Evolutionary conservation across 345 rosid species (phyloP).

Genomic region (Eucalyptus victrix): DNA sequence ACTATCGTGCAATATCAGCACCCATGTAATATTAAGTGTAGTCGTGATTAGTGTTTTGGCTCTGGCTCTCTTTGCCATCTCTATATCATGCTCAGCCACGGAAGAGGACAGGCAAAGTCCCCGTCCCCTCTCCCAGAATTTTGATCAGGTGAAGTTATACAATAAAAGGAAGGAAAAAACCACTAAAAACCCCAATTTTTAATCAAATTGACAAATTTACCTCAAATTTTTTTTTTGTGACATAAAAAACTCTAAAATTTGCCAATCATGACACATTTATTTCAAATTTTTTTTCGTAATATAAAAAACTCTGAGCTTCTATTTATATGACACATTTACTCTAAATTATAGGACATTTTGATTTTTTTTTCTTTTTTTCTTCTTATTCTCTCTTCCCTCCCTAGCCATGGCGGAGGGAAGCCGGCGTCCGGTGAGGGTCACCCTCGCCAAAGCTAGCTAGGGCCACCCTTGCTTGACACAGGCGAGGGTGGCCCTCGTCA

Average conservation of each 20-base stretch:
- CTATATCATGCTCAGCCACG: background rate
- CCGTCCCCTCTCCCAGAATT: background rate
- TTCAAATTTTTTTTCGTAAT: no score
- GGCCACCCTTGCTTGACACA: rapidly evolving
- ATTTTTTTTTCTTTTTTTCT: no score
- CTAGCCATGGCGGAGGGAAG: rapidly evolving
- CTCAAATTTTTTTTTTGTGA: rapidly evolving
- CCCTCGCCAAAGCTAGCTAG: no score
- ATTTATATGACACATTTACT: rapidly evolving
- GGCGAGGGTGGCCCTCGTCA: no score
- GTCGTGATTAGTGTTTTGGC: background rate
- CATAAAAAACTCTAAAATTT: no score
- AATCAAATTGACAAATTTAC: no score
- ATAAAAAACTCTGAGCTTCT: rapidly evolving
- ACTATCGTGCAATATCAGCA: background rate
- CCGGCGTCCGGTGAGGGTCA: rapidly evolving
- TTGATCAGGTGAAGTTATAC: background rate
- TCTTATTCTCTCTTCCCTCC: no score
- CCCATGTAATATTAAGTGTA: background rate
- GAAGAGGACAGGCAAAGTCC: background rate
- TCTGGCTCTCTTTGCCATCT: background rate
- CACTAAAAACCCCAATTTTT: no score
- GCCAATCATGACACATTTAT: no score
- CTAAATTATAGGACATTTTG: no score
- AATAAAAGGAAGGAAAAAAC: no score